These are phyloP conservation scores for Crucihimalaya himalaica DNA, from an alignment of 345 rosid species.

Conservation along the genomic window DNA sequence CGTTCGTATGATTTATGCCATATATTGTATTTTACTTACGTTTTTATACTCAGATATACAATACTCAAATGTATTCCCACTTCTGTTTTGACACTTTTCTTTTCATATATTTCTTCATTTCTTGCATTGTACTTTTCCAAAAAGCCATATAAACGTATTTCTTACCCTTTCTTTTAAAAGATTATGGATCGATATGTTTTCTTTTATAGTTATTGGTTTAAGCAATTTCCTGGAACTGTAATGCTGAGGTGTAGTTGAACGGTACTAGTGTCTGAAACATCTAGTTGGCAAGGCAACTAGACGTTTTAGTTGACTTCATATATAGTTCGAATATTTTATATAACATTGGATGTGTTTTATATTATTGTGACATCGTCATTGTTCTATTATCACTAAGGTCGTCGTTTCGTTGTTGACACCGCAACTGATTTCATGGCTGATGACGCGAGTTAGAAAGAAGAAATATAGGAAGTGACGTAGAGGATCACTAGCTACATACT, in stretches of 20 bases:
- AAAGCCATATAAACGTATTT: not conserved
- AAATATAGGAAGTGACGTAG: not conserved
- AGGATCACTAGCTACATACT: not conserved
- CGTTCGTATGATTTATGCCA: not conserved
- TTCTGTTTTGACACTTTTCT: not conserved
- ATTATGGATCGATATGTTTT: not conserved
- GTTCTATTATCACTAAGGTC: not conserved
- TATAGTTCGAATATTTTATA: not conserved
- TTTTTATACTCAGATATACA: not conserved
- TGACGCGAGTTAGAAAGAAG: not conserved
- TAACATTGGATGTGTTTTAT: not conserved
- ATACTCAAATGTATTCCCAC: too few species aligned
- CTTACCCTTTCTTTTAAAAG: not conserved
- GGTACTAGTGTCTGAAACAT: not conserved
- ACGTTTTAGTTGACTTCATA: not conserved
- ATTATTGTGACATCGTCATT: not conserved
- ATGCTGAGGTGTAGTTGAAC: not conserved
- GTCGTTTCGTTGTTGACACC: not conserved
- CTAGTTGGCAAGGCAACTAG: not conserved
- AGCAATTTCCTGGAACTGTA: not conserved
- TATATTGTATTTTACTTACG: conserved; percentile 20
- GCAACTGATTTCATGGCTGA: not conserved
- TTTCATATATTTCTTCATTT: too few species aligned
- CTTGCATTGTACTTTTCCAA: not conserved
- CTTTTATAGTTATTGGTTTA: not conserved